phyloP scores from a whole-genome alignment of 176 grass and related monocot species.

The Raddia distichophylla region DNA sequence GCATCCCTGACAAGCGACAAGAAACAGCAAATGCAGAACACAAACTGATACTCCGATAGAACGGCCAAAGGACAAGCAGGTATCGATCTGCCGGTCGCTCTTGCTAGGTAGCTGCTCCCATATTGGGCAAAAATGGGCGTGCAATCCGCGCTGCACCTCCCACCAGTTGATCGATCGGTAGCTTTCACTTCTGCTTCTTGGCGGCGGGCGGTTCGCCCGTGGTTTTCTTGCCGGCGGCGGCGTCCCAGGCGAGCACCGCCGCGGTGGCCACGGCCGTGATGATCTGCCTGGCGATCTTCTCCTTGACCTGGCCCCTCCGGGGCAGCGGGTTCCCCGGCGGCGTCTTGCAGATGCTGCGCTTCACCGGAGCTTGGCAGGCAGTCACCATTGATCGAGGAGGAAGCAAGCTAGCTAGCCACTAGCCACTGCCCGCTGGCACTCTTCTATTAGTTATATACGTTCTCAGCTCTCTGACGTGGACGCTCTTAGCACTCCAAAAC shows the following conservation, averaged over 20 bases:
- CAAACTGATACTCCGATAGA: not conserved
- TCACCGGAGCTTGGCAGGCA: not conserved
- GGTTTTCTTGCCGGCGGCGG: not conserved
- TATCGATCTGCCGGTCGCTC: too few species aligned
- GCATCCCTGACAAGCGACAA: not conserved
- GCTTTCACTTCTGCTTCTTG: slow-evolving; percentile 24
- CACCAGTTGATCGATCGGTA: too few species aligned
- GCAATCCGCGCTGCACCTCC: not conserved
- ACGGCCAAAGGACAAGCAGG: not conserved
- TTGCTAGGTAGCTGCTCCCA: too few species aligned
- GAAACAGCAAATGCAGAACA: not conserved
- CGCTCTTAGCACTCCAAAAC: too few species aligned
- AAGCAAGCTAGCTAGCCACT: not conserved
- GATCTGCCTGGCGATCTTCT: slow-evolving; percentile 51
- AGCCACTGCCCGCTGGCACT: not conserved
- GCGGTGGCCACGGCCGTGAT: slow-evolving; percentile 21
- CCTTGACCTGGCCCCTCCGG: slow-evolving; percentile 71
- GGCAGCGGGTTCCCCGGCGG: slow-evolving; percentile 61
- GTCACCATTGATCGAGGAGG: slow-evolving; percentile 17
- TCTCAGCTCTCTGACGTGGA: too few species aligned
- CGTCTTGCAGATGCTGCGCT: slow-evolving; percentile 25
- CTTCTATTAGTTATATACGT: not conserved
- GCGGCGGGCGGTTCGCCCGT: not conserved
- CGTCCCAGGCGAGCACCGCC: not conserved
- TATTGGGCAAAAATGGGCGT: not conserved